Conservation (phyloP, 2,329 filamentous ascomycete species). For the Fusarium anguioides region DNA sequence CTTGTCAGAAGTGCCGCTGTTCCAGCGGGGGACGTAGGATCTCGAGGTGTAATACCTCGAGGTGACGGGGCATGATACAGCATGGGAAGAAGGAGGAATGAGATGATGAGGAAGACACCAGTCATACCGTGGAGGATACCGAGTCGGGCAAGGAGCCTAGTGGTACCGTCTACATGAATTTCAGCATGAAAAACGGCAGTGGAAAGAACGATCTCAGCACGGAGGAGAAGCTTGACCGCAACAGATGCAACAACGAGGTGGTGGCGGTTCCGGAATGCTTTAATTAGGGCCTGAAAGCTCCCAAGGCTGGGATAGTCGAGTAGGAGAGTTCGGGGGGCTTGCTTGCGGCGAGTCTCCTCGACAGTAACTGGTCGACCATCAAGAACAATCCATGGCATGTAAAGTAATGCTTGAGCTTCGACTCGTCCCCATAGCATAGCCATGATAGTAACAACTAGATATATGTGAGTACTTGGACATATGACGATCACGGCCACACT, state of each 20-base stretch:
- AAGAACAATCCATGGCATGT: slow-evolving; percentile 47
- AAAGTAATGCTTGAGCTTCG: slow-evolving; percentile 45
- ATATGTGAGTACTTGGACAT: slow-evolving; percentile 16
- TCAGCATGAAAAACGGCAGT: slow-evolving; percentile 43
- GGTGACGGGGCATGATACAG: slow-evolving; percentile 44
- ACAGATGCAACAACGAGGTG: slow-evolving; percentile 44
- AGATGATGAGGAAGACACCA: slow-evolving; percentile 39
- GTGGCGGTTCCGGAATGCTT: slow-evolving; percentile 40
- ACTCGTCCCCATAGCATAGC: slow-evolving; percentile 45
- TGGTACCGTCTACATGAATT: slow-evolving; percentile 33
- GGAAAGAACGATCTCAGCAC: slow-evolving; percentile 43
- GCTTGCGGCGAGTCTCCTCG: slow-evolving; percentile 44
- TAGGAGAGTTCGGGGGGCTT: slow-evolving; percentile 43
- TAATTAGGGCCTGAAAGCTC: slow-evolving; percentile 37
- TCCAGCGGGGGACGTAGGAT: slow-evolving; percentile 45
- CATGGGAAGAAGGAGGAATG: slow-evolving; percentile 39
- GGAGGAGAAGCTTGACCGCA: slow-evolving; percentile 38
- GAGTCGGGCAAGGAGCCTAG: slow-evolving; percentile 30
- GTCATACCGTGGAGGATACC: slow-evolving; percentile 42
- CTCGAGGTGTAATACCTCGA: slow-evolving; percentile 44
- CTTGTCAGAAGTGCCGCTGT: slow-evolving; percentile 42
- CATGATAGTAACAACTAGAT: slow-evolving; percentile 41
- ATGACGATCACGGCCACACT: background rate
- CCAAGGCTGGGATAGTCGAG: slow-evolving; percentile 44
- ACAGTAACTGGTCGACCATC: slow-evolving; percentile 39